A percentile compares a stretch with the other conserved stretches of the same genome.
phyloP scores from a whole-genome alignment of 345 rosid species.

The Pistacia atlantica region DNA sequence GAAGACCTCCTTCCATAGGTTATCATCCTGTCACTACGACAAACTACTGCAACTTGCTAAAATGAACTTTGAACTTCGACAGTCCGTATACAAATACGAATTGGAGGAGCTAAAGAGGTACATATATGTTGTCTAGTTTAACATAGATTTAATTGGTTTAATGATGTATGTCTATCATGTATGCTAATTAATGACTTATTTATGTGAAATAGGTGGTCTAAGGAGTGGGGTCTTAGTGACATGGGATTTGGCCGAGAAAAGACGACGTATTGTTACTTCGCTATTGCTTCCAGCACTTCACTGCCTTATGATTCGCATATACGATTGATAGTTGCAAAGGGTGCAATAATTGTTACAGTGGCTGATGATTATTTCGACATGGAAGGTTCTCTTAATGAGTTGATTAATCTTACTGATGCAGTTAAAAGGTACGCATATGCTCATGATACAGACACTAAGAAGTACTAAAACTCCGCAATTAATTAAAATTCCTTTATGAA shows the following conservation, averaged over 20 bases:
- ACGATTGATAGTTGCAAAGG: constrained; percentile 44
- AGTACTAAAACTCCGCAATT: background rate
- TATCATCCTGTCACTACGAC: constrained; percentile 29
- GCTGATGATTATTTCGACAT: constrained; percentile 71
- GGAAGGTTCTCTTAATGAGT: constrained; percentile 52
- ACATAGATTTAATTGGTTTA: background rate
- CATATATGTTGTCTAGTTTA: too few relatives aligned
- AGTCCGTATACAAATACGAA: constrained; percentile 46
- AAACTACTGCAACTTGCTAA: constrained; percentile 47
- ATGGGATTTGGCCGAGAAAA: constrained; percentile 74
- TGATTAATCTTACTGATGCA: constrained; percentile 48
- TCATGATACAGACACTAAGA: background rate
- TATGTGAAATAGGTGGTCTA: constrained; percentile 49
- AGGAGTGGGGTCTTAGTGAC: constrained; percentile 43
- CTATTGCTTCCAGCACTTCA: constrained; percentile 33
- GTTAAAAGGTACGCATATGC: constrained; percentile 40
- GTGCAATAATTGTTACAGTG: constrained; percentile 50
- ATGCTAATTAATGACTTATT: background rate
- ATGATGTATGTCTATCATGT: background rate
- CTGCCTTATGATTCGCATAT: constrained; percentile 40
- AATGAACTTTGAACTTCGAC: constrained; percentile 40
- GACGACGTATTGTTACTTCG: constrained; percentile 62
- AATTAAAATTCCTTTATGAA: background rate
- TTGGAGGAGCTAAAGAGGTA: constrained; percentile 53
- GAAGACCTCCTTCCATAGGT: constrained; percentile 50